These are phyloP conservation scores for Aureobasidium uvarum DNA, from an alignment of 2,329 filamentous ascomycete species.

Conservation along the genomic window DNA sequence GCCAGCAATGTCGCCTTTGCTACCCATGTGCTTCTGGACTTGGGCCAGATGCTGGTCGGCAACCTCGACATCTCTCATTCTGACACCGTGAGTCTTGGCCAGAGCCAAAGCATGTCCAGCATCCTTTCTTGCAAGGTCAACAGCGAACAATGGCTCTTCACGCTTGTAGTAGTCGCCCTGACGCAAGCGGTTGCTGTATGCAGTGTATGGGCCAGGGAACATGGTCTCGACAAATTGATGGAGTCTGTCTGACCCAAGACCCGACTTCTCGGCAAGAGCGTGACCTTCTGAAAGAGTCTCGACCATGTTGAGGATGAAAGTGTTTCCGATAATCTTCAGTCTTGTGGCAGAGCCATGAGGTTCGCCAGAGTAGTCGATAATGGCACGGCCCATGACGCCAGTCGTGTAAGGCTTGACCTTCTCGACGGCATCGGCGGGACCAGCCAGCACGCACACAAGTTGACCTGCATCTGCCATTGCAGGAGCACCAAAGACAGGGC, in stretches of 20 bases:
- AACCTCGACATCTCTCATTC: conserved; percentile 63
- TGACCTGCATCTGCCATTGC: conserved; percentile 68
- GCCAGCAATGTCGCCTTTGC: conserved; percentile 72
- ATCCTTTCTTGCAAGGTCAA: conserved; percentile 82
- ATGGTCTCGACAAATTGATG: conserved; percentile 69
- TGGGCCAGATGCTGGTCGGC: conserved; percentile 66
- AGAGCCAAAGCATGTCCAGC: conserved; percentile 68
- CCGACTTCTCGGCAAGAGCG: conserved; percentile 75
- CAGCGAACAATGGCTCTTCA: conserved; percentile 75
- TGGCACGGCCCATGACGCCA: conserved; percentile 66
- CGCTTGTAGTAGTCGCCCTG: conserved; percentile 73
- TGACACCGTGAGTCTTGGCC: conserved; percentile 61
- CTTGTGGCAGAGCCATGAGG: conserved; percentile 66
- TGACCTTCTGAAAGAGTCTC: conserved; percentile 76
- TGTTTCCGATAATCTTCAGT: conserved; percentile 83
- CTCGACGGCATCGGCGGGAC: conserved; percentile 58
- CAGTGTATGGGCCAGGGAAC: conserved; percentile 72
- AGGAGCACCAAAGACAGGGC: conserved; percentile 70
- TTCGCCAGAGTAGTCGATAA: conserved; percentile 69
- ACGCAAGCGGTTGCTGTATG: conserved; percentile 72
- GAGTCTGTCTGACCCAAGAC: conserved; percentile 67
- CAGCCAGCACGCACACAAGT: conserved; percentile 71
- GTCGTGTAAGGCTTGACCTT: conserved; percentile 68
- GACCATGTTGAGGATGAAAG: conserved; percentile 79
- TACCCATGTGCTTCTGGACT: conserved; percentile 68